phyloP scores from a whole-genome alignment of 441 rosid species.

The Populus trichocarpa region DNA sequence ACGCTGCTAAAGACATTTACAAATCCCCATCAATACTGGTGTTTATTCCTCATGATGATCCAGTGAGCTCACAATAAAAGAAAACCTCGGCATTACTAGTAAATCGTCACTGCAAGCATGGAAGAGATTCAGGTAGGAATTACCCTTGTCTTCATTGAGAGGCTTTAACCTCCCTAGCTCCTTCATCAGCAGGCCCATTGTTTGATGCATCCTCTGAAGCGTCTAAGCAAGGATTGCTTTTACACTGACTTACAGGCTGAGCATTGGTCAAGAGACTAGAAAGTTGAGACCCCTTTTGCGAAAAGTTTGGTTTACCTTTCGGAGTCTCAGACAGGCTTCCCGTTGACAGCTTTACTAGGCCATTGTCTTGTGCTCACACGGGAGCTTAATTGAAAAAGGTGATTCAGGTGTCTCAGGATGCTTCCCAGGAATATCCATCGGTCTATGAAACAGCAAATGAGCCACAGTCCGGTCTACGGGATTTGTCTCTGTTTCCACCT shows the following conservation, averaged over 20 bases:
- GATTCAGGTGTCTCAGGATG: no score
- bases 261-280: neutral
- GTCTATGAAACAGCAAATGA: no score
- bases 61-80: no score
- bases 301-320: constrained; percentile 16
- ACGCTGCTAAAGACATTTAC: neutral
- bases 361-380: no score
- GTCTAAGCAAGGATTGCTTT: constrained; percentile 34
- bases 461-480: no score
- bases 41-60: no score
- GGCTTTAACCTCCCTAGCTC: constrained; percentile 36
- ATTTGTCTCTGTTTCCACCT: no score
- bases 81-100: no score
- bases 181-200: constrained; percentile 38
- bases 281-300: no score
- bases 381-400: no score
- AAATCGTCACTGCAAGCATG: no score
- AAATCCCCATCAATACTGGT: neutral
- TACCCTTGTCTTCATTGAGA: constrained; percentile 47
- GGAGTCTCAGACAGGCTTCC: constrained; percentile 33
- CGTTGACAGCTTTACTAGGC: constrained; percentile 16
- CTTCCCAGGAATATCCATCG: no score
- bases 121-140: constrained; percentile 19
- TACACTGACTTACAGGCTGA: constrained; percentile 20
- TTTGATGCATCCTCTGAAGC: constrained; percentile 43